Base-by-base conservation (phyloP, 2,329 filamentous ascomycete species). In the Leptographium galeiforme region DNA sequence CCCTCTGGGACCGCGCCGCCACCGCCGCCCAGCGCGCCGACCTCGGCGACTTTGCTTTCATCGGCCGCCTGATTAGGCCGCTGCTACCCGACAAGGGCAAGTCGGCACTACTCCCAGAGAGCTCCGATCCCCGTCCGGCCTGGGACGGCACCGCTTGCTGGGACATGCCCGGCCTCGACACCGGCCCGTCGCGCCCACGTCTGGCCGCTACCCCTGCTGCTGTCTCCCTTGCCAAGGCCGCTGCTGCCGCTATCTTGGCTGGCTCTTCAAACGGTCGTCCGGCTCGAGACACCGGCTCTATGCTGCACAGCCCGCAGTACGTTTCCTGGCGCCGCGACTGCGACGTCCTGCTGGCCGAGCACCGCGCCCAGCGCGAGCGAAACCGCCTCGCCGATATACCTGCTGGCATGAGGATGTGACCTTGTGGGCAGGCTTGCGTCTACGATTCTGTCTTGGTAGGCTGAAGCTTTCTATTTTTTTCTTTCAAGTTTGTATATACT, bases 321-420 rank as follows among this genome's bases (percentile, higher is more conserved):
- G 6, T 4, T 6, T 19, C 33, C 13, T 56, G 55, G 55, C 34
- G 39, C 7, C 12, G n/a, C 1, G 45, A 48, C 6, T 43, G 40
- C 32, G 55, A 56, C 8, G 34, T 12, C 25, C 11, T 56, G 16
- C 45, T 46, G n/a, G 52, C 50, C 10, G 55, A 56, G 49, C 50
- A 54, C 46, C 52, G 41, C 13, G 55, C 52, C 1, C 55, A 56
- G 52, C 47, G 38, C 14, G 46, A 52, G 36, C 53, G 43, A 2
- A 54, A 44, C 38, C 33, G 16, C 18, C 16, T 19, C 16, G 33
- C 32, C 1, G 46, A 48, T 6, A n/a, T 48, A 7, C 46, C 46
- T 6, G 13, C 12, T 10, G 46, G 33, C 7, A 48, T 48, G 46
- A 6, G 4, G 8, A 32, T 33, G 30, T 46, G 30, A 46, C 25